phyloP scores from a whole-genome alignment of 768 basidiomycete species.

The Lactifluus rugatus region DNA sequence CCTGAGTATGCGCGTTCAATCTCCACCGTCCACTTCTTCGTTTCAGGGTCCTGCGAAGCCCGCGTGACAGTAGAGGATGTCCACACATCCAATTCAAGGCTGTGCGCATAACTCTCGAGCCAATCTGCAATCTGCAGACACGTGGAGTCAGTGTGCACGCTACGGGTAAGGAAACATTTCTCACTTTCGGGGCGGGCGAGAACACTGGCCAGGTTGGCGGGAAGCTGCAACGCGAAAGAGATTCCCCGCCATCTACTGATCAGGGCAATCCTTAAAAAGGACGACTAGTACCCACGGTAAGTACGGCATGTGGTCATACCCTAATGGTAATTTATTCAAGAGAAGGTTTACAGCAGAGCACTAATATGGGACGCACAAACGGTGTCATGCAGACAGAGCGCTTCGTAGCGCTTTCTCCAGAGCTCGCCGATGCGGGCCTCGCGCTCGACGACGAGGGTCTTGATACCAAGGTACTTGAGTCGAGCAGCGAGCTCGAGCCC shows the following conservation, averaged over 20 bases:
- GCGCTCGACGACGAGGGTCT: conserved; percentile 52
- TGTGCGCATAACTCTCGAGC: conserved; percentile 54
- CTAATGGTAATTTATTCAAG: conserved; percentile 22
- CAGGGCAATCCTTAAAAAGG: background rate
- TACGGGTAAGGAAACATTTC: background rate
- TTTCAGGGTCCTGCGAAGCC: conserved; percentile 17
- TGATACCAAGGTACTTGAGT: conserved; percentile 42
- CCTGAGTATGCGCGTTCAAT: conserved; percentile 12
- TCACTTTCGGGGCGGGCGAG: conserved; percentile 26
- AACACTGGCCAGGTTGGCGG: conserved; percentile 27
- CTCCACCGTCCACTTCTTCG: conserved; percentile 18
- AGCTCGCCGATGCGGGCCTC: conserved; percentile 49
- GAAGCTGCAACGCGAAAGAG: conserved; percentile 20
- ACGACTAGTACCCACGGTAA: conserved; percentile 19
- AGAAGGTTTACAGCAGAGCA: conserved; percentile 8
- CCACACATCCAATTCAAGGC: conserved; percentile 58
- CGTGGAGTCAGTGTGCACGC: background rate
- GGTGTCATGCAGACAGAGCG: conserved; percentile 56
- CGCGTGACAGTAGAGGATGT: conserved; percentile 28
- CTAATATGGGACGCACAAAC: conserved; percentile 40
- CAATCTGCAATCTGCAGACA: conserved; percentile 48
- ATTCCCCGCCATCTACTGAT: too few species aligned
- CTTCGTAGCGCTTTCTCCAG: conserved; percentile 59
- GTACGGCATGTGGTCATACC: conserved; percentile 48
- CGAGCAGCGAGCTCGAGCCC: conserved; percentile 52